Conservation (phyloP, 2,329 filamentous ascomycete species). For the Rutstroemia sydowiana region DNA sequence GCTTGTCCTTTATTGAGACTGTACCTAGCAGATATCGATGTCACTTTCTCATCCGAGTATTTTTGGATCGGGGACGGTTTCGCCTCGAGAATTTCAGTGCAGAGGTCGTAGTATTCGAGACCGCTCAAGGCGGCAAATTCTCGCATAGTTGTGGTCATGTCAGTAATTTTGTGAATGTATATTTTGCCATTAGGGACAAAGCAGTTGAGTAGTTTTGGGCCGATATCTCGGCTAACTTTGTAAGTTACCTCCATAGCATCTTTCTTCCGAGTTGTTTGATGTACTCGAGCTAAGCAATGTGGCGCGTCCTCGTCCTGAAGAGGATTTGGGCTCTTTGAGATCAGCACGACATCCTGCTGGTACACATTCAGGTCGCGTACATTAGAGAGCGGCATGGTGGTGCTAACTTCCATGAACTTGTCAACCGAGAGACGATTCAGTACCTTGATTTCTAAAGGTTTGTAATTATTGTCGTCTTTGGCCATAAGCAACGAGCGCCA, state of each 20-base stretch:
- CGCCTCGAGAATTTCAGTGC: slow-evolving; percentile 82
- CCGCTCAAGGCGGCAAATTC: slow-evolving; percentile 90
- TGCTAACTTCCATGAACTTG: slow-evolving; percentile 86
- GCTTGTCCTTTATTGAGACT: slow-evolving; percentile 83
- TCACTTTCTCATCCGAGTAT: slow-evolving; percentile 68
- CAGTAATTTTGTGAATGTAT: slow-evolving; percentile 76
- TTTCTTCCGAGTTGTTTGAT: slow-evolving; percentile 73
- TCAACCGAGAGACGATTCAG: slow-evolving; percentile 85
- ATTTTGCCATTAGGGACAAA: slow-evolving; percentile 65
- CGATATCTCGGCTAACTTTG: slow-evolving; percentile 57
- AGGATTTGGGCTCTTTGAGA: slow-evolving; percentile 69
- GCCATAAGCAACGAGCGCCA: slow-evolving; percentile 91
- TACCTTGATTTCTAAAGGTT: slow-evolving; percentile 80
- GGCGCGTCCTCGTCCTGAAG: slow-evolving; percentile 57
- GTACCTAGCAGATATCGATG: slow-evolving; percentile 67
- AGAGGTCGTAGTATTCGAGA: slow-evolving; percentile 90
- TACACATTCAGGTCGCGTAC: slow-evolving; percentile 65
- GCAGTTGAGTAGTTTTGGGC: slow-evolving; percentile 46
- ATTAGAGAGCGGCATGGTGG: slow-evolving; percentile 63
- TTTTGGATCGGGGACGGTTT: slow-evolving; percentile 82
- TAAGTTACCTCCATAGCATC: slow-evolving; percentile 78
- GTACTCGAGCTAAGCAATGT: slow-evolving; percentile 82
- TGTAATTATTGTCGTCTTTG: slow-evolving; percentile 76
- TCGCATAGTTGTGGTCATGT: slow-evolving; percentile 88
- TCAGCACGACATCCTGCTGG: slow-evolving; percentile 82